Percentiles rank a stretch among this genome's conserved stretches.
phyloP scores from a whole-genome alignment of 805 yeast species.

The Saccharomycopsis sp. region DNA sequence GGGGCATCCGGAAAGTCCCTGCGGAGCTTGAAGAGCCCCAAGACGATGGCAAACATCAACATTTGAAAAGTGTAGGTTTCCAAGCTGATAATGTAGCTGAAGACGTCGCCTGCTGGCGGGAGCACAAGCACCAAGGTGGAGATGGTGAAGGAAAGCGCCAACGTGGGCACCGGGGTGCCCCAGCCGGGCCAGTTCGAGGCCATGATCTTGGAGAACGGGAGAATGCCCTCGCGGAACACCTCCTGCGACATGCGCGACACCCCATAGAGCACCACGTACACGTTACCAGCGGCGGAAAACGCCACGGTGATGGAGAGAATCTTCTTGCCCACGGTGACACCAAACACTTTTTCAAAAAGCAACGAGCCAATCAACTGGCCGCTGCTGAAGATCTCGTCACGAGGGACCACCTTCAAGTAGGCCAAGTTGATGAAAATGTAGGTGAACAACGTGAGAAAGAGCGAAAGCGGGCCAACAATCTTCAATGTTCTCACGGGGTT shows the following conservation, averaged over 20 bases:
- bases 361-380: conserved; percentile 54
- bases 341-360: conserved; percentile 47
- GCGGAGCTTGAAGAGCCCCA: conserved; percentile 19
- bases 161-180: conserved; percentile 47
- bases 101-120: conserved; percentile 22
- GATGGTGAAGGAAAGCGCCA: conserved; percentile 29
- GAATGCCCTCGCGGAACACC: conserved; percentile 51
- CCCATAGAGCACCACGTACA: conserved; percentile 51
- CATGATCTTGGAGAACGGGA: conserved; percentile 44
- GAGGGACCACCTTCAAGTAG: conserved; percentile 45
- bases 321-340: conserved; percentile 42
- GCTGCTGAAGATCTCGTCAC: conserved; percentile 42
- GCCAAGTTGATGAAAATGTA: conserved; percentile 47
- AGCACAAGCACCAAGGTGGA: conserved; percentile 22
- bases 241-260: conserved; percentile 57
- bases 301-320: conserved; percentile 50
- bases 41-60: conserved; percentile 15
- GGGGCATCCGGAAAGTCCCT: conserved; percentile 17
- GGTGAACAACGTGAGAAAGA: conserved; percentile 38
- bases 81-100: conserved; percentile 19
- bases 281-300: conserved; percentile 53
- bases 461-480: conserved; percentile 52
- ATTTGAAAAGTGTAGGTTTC: conserved; percentile 19
- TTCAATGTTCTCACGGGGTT: conserved; percentile 49
- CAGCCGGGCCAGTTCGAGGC: conserved; percentile 44